These are phyloP conservation scores for Wickerhamiella sorbophila DNA, from an alignment of 805 yeast species.

Conservation along the genomic window DNA sequence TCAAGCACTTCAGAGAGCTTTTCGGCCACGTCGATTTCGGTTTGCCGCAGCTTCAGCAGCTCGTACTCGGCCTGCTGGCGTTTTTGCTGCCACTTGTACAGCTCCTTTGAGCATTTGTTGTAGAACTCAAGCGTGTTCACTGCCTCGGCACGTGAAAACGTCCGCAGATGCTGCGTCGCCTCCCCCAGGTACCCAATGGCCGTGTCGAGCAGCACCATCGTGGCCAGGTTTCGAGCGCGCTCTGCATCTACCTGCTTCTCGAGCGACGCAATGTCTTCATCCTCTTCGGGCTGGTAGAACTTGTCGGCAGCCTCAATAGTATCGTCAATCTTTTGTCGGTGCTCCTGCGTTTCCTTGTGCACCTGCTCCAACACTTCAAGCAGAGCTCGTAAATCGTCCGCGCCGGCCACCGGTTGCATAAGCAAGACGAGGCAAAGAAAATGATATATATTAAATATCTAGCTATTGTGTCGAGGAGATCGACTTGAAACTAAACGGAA, in stretches of 20 bases:
- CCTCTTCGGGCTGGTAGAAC: slow-evolving; percentile 13
- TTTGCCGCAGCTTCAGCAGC: slow-evolving; percentile 2
- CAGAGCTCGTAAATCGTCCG: slow-evolving; percentile 21
- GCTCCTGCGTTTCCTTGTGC: slow-evolving; percentile 11
- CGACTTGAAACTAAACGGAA: slow-evolving; percentile 60
- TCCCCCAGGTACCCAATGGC: slow-evolving; percentile 1
- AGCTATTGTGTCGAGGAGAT: not conserved
- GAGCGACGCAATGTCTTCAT: slow-evolving; percentile 6
- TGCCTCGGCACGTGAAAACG: not conserved
- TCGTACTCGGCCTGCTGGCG: slow-evolving; percentile 11
- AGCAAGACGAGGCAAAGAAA: no score
- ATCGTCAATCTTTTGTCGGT: slow-evolving; percentile 15
- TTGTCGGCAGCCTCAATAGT: slow-evolving; percentile 13
- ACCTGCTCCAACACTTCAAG: slow-evolving; percentile 16
- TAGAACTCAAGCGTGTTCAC: slow-evolving; percentile 7
- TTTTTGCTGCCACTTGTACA: slow-evolving; percentile 9
- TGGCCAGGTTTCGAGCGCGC: slow-evolving; percentile 5
- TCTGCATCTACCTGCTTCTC: slow-evolving; percentile 2
- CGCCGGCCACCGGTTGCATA: not conserved
- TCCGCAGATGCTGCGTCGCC: slow-evolving; percentile 6
- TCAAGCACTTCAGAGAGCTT: slow-evolving; percentile 3
- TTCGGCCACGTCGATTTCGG: slow-evolving; percentile 1
- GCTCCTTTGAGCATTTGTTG: slow-evolving; percentile 4
- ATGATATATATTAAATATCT: not conserved
- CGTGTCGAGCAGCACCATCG: slow-evolving; percentile 2